Evolutionary conservation across 1,139 yeast genomes (phyloP).

Genomic region (Hansenula lynferdii): DNA sequence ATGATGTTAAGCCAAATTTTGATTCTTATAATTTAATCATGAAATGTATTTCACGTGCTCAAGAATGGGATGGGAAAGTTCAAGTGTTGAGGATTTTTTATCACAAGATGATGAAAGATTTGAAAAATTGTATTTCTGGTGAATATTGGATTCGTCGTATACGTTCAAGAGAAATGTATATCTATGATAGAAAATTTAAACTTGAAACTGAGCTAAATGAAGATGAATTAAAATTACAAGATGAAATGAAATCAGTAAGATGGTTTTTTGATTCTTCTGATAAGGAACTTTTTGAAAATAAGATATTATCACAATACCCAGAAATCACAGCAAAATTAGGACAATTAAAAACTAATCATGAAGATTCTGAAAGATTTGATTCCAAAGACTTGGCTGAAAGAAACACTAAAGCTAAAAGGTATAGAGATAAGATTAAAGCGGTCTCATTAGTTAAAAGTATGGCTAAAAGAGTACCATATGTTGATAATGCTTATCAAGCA

Average conservation of each 20-base stretch:
- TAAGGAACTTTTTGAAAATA: slow-evolving; percentile 2
- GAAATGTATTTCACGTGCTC: slow-evolving; percentile 28
- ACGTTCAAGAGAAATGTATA: slow-evolving; percentile 19
- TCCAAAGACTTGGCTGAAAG: too few relatives aligned
- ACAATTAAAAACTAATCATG: not conserved
- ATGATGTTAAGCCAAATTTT: slow-evolving; percentile 23
- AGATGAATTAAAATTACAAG: slow-evolving; percentile 11
- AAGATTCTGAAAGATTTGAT: not conserved
- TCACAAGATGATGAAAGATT: slow-evolving; percentile 16
- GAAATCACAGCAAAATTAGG: slow-evolving; percentile 11
- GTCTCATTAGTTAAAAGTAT: slow-evolving; percentile 14
- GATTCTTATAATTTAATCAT: slow-evolving; percentile 28
- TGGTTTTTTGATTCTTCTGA: not conserved
- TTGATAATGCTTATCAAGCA: slow-evolving; percentile 15
- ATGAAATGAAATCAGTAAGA: slow-evolving; percentile 1
- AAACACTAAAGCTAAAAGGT: slow-evolving; percentile 8
- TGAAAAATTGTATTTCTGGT: slow-evolving; percentile 15
- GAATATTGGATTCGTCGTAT: slow-evolving; percentile 24
- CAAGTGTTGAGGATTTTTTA: slow-evolving; percentile 19
- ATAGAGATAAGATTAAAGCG: slow-evolving; percentile 8
- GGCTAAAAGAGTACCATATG: slow-evolving; percentile 17
- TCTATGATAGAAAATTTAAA: slow-evolving; percentile 11
- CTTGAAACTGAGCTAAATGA: slow-evolving; percentile 12
- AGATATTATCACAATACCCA: slow-evolving; percentile 6
- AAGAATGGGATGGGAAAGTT: slow-evolving; percentile 24